Conservation (phyloP, 176 grass and related monocot genomes). For the Typha latifolia region DNA sequence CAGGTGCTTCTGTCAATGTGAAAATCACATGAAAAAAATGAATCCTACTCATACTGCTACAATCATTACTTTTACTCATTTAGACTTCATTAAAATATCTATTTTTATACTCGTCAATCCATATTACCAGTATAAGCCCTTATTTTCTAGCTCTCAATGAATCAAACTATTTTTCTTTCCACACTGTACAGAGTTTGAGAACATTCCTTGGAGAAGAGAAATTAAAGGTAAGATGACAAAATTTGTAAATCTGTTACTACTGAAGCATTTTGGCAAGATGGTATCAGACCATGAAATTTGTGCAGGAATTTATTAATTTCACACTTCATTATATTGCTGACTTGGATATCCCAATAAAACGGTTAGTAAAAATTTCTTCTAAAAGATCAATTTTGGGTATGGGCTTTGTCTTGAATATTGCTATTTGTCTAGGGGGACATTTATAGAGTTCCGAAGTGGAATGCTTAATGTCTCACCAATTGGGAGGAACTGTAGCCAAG, state of each 20-base stretch:
- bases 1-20: too few species aligned
- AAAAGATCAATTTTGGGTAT: neutral
- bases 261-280: neutral
- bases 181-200: conserved; percentile 59
- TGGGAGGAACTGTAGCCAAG: conserved; percentile 87
- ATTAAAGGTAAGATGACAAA: conserved; percentile 51
- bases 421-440: conserved; percentile 54
- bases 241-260: neutral
- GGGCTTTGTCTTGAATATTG: conserved; percentile 1
- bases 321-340: conserved; percentile 94
- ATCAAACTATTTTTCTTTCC: neutral
- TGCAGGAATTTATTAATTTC: conserved; percentile 95
- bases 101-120: too few species aligned
- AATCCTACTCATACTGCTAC: too few species aligned
- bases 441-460: conserved; percentile 88
- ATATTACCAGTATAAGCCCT: too few species aligned
- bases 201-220: conserved; percentile 69
- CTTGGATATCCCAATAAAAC: conserved; percentile 91
- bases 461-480: conserved; percentile 98
- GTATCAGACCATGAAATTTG: neutral
- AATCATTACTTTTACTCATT: too few species aligned
- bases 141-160: too few species aligned
- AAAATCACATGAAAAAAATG: too few species aligned
- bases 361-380: conserved; percentile 29
- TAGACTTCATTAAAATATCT: too few species aligned